phyloP scores from a whole-genome alignment of 225 moss, liverwort and hornwort species.

The Climacium dendroides region DNA sequence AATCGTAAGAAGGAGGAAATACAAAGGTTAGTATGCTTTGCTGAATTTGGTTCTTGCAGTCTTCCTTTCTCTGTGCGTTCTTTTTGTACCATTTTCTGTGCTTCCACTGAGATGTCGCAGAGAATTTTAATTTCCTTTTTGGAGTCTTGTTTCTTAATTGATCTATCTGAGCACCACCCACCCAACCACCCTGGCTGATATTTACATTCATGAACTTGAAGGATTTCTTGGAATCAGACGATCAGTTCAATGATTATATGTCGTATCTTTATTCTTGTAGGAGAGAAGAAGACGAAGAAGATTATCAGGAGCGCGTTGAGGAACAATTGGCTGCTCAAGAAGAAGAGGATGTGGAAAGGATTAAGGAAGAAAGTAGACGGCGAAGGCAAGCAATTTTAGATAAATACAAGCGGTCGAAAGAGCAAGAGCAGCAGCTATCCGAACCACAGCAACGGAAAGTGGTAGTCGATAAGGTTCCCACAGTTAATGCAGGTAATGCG shows the following conservation, averaged over 20 bases:
- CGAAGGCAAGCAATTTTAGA: conserved; percentile 96
- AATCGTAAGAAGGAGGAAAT: conserved; percentile 35
- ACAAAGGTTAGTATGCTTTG: conserved; percentile 32
- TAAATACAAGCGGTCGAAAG: conserved; percentile 64
- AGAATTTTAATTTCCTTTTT: neutral
- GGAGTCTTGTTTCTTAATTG: neutral
- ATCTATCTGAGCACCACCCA: neutral
- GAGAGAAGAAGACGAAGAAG: conserved; percentile 86
- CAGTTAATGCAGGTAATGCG: conserved; percentile 17
- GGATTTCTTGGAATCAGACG: neutral
- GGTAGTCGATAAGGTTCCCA: conserved; percentile 9
- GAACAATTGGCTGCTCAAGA: conserved; percentile 94
- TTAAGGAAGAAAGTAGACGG: conserved; percentile 84
- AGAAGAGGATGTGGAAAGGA: conserved; percentile 84
- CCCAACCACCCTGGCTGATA: neutral
- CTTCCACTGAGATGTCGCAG: neutral
- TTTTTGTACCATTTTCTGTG: neutral
- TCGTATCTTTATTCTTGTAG: conserved; percentile 10
- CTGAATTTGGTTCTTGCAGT: neutral
- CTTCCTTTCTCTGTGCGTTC: neutral
- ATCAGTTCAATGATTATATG: neutral
- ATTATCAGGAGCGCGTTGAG: conserved; percentile 93
- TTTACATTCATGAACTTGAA: neutral
- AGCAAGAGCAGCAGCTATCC: conserved; percentile 27
- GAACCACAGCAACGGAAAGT: conserved; percentile 20